Evolutionary conservation across 2,329 filamentous ascomycete species (phyloP).

Genomic region (Simplicillium aogashimaense): DNA sequence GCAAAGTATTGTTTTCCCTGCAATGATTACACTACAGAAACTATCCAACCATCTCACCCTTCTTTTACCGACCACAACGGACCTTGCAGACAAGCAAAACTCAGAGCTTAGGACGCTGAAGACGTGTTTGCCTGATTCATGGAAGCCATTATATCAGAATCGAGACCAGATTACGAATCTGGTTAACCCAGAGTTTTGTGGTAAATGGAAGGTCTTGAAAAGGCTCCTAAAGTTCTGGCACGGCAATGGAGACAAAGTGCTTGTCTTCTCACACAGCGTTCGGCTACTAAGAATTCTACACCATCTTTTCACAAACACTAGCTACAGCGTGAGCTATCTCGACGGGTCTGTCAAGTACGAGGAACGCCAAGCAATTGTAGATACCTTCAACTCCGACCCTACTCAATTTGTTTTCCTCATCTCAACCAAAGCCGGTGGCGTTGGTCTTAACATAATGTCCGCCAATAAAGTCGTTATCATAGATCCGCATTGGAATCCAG

Average conservation of each 20-base stretch:
- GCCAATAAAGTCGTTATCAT: constrained; percentile 98
- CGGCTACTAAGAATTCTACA: constrained; percentile 75
- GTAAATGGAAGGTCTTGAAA: constrained; percentile 89
- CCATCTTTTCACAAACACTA: constrained; percentile 76
- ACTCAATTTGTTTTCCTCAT: constrained; percentile 92
- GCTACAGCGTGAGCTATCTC: constrained; percentile 84
- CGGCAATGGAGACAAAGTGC: constrained; percentile 79
- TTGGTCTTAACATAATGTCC: constrained; percentile 91
- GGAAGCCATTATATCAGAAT: constrained; percentile 63
- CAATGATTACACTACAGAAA: constrained; percentile 74
- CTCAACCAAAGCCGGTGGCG: constrained; percentile 84
- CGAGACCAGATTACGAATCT: constrained; percentile 73
- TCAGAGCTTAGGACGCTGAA: constrained; percentile 67
- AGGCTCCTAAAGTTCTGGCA: constrained; percentile 88
- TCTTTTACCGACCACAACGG: constrained; percentile 59
- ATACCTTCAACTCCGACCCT: constrained; percentile 84
- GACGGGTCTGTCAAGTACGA: constrained; percentile 78
- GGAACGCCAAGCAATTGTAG: constrained; percentile 71
- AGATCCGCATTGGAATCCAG: constrained; percentile 96
- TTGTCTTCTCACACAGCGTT: constrained; percentile 91
- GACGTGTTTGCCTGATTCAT: constrained; percentile 63
- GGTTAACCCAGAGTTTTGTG: constrained; percentile 83
- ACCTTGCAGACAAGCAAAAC: constrained; percentile 62
- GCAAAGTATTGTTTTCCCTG: constrained; percentile 75
- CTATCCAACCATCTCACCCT: constrained; percentile 88